Evolutionary conservation across 805 yeast species (phyloP), one percentile per base, ranked within the genome.

Genomic region (Kockiozyma suomiensis): DNA sequence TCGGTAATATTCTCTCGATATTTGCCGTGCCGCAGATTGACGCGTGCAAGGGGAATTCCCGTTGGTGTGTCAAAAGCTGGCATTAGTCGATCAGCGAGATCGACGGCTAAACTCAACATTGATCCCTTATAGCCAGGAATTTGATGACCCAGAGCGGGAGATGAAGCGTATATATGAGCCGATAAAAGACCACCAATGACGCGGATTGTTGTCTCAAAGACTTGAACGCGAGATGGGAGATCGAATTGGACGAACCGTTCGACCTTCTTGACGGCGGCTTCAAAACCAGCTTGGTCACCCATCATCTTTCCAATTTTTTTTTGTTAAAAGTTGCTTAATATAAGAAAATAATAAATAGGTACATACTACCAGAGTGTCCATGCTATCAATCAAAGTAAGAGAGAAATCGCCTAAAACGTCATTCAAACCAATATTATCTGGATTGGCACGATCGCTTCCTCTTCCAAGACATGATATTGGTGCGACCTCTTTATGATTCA

Each of bases 361-460:
- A 40, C 64, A 4, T 23, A 92, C 79, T 4, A 92, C 85, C 61
- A 88, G 81, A 13, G 93, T 85, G 62, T 94, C 96, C 42, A 93
- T 71, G 13, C 88, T 80, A 72, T 92, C 98, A 28, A 92, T 75
- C 49, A 91, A 73, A 0, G 97, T 90, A 66, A 86, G 80, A 0
- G 96, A 83, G 57, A 84, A 85, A 68, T 90, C 90, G 0, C 97
- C 97, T 75, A 90, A 72, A 0, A 87, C 94, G 70, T 92, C 98
- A 70, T 90, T 90, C 47, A 87, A 76, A 23, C 81, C 82, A 1
- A 82, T 76, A 68, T 90, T 85, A 5, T 73, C 68, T 1, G 79
- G 69, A 66, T 87, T 78, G 0, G 73, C 73, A 59, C 75, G 78
- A 69, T 89, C 90, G 12, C 90, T 83, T 2, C 85, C 87, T 52